Evolutionary conservation across 148 eudicot species (phyloP), one percentile per base, ranked within the genome.

Genomic region (Cornus suecica): DNA sequence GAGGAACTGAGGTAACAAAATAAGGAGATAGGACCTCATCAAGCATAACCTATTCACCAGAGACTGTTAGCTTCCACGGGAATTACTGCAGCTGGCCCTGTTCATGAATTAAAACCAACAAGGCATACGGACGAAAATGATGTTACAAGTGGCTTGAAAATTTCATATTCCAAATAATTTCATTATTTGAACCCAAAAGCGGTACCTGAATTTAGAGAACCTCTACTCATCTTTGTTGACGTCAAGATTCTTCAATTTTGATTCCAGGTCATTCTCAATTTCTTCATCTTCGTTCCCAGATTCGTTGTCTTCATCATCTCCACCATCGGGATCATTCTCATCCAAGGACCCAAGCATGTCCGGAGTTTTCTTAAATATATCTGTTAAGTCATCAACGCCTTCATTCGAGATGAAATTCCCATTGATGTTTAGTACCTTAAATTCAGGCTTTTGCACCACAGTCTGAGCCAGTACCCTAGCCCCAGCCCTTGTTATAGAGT

Each of bases 301-400:
- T 69, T 82, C 80, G 29, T 80, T 71, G 2, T 70, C 86, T 1
- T 85, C 81, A 8, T 76, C 71, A 25, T 78, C 84, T 65, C 42
- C 88, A 61, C 86, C 90, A 2, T 85, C 82, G 4, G 89, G 87
- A 48, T 87, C 90, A 77, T 89, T 87, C 31, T 89, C 93, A 65
- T 89, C 90, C 80, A 89, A 79, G 0, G 90, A 71, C 61, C 85
- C 90, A 31, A 89, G 86, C 81, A 78, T 74, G 3, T 78, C 80
- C 7, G 82, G 81, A 48, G 69, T 85, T 32, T 58, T 78, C 77
- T 87, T 87, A 63, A 89, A 87, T 23, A 89, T 80, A 29, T 31
- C 79, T 68, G 74, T 79, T 77, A 89, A 27, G 72, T 84, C 90
- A 66, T 85, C 90, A 77, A 89, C 52, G 23, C 86, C 90, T 76